Base-by-base conservation (phyloP, 257 asterid species). In the Ehretia macrophylla region DNA sequence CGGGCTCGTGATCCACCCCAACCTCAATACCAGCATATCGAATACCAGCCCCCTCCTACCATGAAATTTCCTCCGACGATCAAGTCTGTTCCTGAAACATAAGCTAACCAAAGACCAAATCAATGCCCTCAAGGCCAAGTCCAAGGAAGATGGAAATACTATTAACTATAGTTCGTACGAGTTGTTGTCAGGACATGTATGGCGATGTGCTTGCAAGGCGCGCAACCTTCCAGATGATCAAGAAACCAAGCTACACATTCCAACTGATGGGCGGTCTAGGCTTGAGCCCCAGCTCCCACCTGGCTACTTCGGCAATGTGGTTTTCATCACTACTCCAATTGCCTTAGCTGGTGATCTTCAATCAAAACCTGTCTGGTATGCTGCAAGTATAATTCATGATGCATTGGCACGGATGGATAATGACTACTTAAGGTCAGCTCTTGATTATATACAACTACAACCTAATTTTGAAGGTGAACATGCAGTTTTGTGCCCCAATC, bases 11-110 rank as follows among this genome's bases (percentile, higher is more conserved):
- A 93, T 32, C 94, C 96, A 10, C 94, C 99, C 5, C 83, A 47
- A 32, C 97, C 97, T 4, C 87, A 77, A 11, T 89, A 83, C 83
- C 78, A 67, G 64, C 99, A 93, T 79, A 61, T 88, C 20, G 99
- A 93, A 69, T 93, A 93, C 80, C 97, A 85, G 47, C 94, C 97
- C 12, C 76, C 99, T 49, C 99, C 97, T 0, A n/a, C 85, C 69
- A 77, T 93, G 71, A 85, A 77, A 54, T 38, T 58, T 4, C 12
- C 72, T 1, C 44, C 65, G 3, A 51, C n/a, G 17, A 45, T 0
- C 77, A 6, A 77, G 78, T 2, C 62, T 0, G 63, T 64, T 5
- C 70, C 86, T 3, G 83, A 75, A 72, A 90, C 55, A 84, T 78
- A 86, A 79, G 72, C 68, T 89, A 4, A 64, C 88, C 5, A 79